These are phyloP conservation scores for Globisporangium cylindrosporum DNA, from an alignment of 352 stramenopile genomes.

Conservation along the genomic window DNA sequence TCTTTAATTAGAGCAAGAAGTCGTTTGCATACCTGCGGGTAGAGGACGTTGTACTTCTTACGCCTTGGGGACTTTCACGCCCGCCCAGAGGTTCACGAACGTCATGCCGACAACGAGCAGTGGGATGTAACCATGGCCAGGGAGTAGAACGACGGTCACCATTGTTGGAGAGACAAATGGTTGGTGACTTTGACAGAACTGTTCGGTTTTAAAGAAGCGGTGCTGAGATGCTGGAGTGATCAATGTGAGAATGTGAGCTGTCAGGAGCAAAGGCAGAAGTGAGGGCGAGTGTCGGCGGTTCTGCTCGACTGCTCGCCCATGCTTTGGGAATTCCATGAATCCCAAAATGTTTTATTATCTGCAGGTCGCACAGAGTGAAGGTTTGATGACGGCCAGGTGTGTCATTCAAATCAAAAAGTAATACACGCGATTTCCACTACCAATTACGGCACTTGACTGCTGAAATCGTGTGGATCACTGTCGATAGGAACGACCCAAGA, in stretches of 20 bases:
- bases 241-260: background rate
- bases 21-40: slow-evolving; percentile 37
- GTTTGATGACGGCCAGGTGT: no score
- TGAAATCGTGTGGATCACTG: no score
- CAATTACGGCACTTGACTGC: no score
- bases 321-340: no score
- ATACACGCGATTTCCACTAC: no score
- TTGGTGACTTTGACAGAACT: background rate
- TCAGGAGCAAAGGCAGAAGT: background rate
- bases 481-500: no score
- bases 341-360: background rate
- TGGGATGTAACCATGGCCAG: slow-evolving; percentile 58
- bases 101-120: slow-evolving; percentile 50
- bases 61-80: slow-evolving; percentile 53
- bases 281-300: background rate
- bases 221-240: background rate
- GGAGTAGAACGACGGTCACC: slow-evolving; percentile 48
- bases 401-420: no score
- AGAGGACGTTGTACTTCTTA: slow-evolving; percentile 63
- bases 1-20: no score
- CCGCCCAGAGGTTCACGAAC: slow-evolving; percentile 60
- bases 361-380: no score
- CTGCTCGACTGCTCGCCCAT: background rate
- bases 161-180: background rate
- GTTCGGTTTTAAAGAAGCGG: background rate